Evolutionary conservation across 1,284 basidiomycete species (phyloP).

Genomic region (Cerrena zonata): DNA sequence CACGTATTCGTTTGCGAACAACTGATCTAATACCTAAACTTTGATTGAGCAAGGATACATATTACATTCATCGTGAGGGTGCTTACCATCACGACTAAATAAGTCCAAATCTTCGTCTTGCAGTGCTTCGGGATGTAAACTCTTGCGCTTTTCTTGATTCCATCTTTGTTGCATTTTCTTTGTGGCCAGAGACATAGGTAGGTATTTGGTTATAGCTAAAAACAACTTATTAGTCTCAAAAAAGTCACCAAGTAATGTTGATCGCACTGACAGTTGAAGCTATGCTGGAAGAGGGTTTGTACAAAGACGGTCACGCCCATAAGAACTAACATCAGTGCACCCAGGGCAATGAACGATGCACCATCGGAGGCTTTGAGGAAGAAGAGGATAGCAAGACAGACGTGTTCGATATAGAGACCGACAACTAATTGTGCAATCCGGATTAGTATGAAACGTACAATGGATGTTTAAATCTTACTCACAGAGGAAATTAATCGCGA

Average conservation of each 20-base stretch:
- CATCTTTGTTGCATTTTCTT: conserved; percentile 41
- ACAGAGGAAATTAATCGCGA: conserved; percentile 66
- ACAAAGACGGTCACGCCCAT: conserved; percentile 41
- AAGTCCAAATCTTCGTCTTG: conserved; percentile 31
- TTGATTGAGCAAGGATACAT: neutral
- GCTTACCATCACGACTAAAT: conserved; percentile 38
- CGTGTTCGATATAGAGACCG: conserved; percentile 64
- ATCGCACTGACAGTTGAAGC: conserved; percentile 5
- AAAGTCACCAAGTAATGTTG: no score
- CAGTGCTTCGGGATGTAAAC: conserved; percentile 13
- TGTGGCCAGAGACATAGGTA: conserved; percentile 63
- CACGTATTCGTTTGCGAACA: conserved; percentile 19
- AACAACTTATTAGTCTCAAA: no score
- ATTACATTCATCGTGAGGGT: neutral
- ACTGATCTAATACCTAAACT: conserved; percentile 16
- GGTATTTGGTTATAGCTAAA: conserved; percentile 41
- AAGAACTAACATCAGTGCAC: conserved; percentile 58
- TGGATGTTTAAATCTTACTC: conserved; percentile 14
- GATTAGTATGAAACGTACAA: conserved; percentile 1
- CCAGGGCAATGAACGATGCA: conserved; percentile 43
- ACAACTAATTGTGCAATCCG: conserved; percentile 37
- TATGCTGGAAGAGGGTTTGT: conserved; percentile 4
- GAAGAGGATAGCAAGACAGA: conserved; percentile 62
- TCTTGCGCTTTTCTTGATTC: conserved; percentile 23
- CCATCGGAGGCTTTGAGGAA: conserved; percentile 47